Evolutionary conservation across 164 flowering plant genomes (phyloP), one percentile per base, ranked within the genome.

Genomic region (Hamamelis virginiana): DNA sequence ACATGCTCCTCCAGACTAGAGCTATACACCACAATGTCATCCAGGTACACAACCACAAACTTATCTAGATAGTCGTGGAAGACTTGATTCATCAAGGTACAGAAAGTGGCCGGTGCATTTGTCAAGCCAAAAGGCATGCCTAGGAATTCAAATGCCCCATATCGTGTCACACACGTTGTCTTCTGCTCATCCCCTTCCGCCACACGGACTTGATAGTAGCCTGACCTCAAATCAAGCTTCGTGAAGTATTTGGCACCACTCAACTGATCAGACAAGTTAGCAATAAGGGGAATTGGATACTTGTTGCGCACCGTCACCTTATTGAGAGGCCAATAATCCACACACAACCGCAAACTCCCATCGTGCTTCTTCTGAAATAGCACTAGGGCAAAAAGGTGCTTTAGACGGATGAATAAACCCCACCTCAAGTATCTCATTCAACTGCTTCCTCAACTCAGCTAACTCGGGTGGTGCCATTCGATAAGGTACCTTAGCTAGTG

Each of bases 381-480:
- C 56, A 65, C 43, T 9, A 19, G 58, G 13, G 57, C 68, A 9
- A 51, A 12, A 65, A 8, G 68, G 57, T 8, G 43, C 48, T 50
- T 65, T 65, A 1, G 58, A 65, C 8, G 58, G 68, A 2, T 22
- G 22, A 14, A 65, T 47, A 18, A 27, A 51, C 4, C 56, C 41
- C 28, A 12, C 68, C 23, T 48, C 68, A 1, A 50, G n/a, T 18
- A 27, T 0, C 6, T 47, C 15, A 8, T 44, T 26, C 8, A 14
- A 19, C 13, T 65, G 57, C 21, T 65, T 65, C 19, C 43, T 4
- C 8, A 65, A 9, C 25, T 50, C 57, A 9, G 21, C 21, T 16
- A 65, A 50, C 58, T 65, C 68, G 12, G 56, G 57, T 3, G 68
- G 58, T 23, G 43, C 41, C 68, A 65, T 65, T 18, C 22, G 1